These are phyloP conservation scores for Acanthamoeba polyphaga DNA, from an alignment of 208 protist genomes.

Conservation along the genomic window DNA sequence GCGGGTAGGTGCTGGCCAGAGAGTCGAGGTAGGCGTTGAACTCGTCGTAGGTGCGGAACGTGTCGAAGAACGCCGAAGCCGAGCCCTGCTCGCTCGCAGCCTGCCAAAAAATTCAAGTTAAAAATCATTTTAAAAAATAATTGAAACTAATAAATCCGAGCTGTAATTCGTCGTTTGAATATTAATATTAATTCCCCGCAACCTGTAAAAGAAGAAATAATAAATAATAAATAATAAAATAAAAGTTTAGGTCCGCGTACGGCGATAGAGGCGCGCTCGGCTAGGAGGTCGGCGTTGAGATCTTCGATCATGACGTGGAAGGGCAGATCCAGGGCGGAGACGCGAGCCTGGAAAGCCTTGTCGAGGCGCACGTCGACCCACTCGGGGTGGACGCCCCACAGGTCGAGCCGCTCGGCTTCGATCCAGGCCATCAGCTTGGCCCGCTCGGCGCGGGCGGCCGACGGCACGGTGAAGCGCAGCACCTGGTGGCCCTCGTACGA, in stretches of 20 bases:
- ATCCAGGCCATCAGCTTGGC: background rate
- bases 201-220: background rate
- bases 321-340: background rate
- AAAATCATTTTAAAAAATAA: background rate
- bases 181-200: background rate
- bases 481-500: background rate
- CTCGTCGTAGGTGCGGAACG: conserved; percentile 12
- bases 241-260: background rate
- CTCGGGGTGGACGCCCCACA: background rate
- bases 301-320: conserved; percentile 8
- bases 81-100: background rate
- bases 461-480: background rate
- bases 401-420: background rate
- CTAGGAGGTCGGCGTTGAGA: background rate
- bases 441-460: background rate
- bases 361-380: conserved; percentile 24
- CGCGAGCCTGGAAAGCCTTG: background rate
- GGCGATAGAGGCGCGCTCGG: background rate
- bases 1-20: background rate
- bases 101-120: background rate
- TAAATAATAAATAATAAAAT: background rate
- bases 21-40: background rate
- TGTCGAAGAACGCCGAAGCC: background rate
- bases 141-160: background rate
- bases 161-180: background rate